phyloP scores from a whole-genome alignment of 176 grass and related monocot genomes.

The Pontederia paniculata region DNA sequence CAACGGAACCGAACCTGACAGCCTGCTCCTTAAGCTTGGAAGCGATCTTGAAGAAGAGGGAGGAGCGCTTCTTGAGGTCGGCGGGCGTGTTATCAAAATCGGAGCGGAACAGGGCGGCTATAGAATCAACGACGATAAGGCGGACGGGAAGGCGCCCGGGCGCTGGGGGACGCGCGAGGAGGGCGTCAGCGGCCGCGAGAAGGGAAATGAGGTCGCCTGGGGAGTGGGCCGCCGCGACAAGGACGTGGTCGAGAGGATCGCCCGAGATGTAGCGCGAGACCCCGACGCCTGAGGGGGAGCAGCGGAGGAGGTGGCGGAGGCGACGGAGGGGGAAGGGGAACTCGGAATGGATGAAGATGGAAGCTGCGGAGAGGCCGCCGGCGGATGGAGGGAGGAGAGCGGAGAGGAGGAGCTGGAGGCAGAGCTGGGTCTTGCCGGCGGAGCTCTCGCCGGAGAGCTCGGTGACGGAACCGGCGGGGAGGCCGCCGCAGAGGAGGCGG shows the following conservation, averaged over 20 bases:
- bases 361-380: conserved; percentile 40
- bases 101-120: conserved; percentile 76
- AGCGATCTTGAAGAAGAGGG: no score
- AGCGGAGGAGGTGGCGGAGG: conserved; percentile 52
- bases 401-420: conserved; percentile 72
- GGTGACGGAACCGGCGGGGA: conserved; percentile 60
- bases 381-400: conserved; percentile 44
- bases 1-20: no score
- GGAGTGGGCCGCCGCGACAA: conserved; percentile 40
- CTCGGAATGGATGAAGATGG: conserved; percentile 65
- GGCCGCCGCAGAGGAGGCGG: conserved; percentile 63
- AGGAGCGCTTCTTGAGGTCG: no score
- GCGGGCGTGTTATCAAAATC: no score
- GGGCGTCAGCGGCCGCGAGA: conserved; percentile 50
- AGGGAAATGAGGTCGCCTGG: conserved; percentile 43
- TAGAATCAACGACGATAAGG: conserved; percentile 66
- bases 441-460: conserved; percentile 68
- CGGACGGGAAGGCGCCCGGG: conserved; percentile 34
- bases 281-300: not conserved
- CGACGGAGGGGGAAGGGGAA: conserved; percentile 47
- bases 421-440: no score
- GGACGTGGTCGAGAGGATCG: conserved; percentile 17
- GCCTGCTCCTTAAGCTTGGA: no score
- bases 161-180: conserved; percentile 35
- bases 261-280: no score